These are phyloP conservation scores for Coleophoma eucalyptorum DNA, from an alignment of 2,329 filamentous ascomycete genomes.

Conservation along the genomic window DNA sequence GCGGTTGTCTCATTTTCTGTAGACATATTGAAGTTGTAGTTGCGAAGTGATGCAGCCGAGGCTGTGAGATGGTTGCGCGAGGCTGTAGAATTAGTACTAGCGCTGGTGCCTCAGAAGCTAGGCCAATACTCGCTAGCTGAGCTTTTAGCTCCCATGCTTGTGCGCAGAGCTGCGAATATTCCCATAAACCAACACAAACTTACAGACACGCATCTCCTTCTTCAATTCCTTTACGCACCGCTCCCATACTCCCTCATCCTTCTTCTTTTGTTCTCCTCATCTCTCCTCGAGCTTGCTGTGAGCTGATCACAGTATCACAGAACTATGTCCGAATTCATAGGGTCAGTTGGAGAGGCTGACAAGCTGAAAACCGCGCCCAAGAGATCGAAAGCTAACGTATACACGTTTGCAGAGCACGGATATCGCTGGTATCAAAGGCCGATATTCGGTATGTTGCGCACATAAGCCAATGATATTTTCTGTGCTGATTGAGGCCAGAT, in stretches of 20 bases:
- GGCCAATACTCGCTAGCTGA: background rate
- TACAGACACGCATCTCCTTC: constrained; percentile 3
- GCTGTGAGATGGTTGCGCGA: no score
- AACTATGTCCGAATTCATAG: constrained; percentile 58
- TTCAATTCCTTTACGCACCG: constrained; percentile 5
- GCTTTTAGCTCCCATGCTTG: constrained; percentile 15
- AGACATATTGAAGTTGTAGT: background rate
- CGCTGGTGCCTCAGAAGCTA: no score
- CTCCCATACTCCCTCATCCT: background rate
- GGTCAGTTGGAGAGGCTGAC: constrained; percentile 35
- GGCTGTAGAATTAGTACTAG: no score
- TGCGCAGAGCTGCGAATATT: constrained; percentile 10
- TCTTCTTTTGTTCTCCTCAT: constrained; percentile 1
- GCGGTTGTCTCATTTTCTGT: constrained; percentile 17
- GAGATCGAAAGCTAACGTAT: constrained; percentile 13
- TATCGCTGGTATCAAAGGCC: constrained; percentile 95
- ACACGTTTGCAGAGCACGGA: constrained; percentile 65
- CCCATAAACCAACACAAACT: constrained; percentile 6
- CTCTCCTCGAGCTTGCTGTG: constrained; percentile 21
- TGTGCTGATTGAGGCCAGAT: constrained; percentile 50
- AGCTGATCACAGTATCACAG: constrained; percentile 22
- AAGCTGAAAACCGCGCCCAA: constrained; percentile 1
- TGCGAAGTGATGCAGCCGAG: background rate
- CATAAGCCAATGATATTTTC: background rate
- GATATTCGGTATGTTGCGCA: constrained; percentile 76